Evolutionary conservation across 176 grass and related monocot species (phyloP).

Genomic region (Oryza coarctata): DNA sequence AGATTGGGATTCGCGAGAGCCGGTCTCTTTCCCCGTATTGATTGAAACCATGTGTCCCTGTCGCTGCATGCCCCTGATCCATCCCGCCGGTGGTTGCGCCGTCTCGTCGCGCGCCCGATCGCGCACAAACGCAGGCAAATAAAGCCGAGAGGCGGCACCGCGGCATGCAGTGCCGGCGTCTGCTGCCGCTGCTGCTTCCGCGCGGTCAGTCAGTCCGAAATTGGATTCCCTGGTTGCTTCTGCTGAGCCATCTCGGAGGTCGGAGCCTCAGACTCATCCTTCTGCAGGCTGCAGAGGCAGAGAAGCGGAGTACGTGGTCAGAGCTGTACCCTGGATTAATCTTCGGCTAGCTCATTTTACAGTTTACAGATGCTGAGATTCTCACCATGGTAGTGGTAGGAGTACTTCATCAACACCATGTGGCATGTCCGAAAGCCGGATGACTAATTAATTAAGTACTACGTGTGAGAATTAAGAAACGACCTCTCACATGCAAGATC

Average conservation of each 20-base stretch:
- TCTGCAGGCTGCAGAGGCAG: neutral
- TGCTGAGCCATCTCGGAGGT: neutral
- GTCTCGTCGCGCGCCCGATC: conserved; percentile 4
- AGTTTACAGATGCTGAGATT: neutral
- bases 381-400: neutral
- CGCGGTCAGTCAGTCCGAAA: neutral
- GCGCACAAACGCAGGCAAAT: no score
- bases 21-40: conserved; percentile 10
- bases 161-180: no score
- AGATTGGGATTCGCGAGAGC: neutral
- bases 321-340: neutral
- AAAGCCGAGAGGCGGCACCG: no score
- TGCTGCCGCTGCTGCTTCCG: neutral
- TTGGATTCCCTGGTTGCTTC: neutral
- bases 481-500: neutral
- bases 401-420: neutral
- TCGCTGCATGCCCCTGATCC: conserved; percentile 4
- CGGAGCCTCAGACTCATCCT: no score
- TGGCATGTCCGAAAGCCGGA: neutral
- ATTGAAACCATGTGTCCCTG: conserved; percentile 48
- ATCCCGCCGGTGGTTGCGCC: conserved; percentile 29
- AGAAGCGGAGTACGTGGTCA: neutral
- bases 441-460: neutral
- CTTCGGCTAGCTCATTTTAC: neutral
- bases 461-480: neutral